Evolutionary conservation across 306 rosid genomes (phyloP).

Genomic region (Fagus crenata): DNA sequence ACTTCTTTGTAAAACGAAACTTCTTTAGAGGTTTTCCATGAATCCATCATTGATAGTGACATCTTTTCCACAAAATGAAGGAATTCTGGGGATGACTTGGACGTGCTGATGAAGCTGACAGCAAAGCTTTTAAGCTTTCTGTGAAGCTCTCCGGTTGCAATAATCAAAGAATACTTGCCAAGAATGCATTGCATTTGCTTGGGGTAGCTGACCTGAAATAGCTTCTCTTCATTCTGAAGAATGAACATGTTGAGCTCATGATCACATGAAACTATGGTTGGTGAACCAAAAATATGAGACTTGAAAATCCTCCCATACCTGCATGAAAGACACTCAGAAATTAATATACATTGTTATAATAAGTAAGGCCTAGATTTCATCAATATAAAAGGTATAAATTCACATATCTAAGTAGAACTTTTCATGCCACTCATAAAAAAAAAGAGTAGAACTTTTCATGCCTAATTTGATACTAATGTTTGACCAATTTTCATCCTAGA

Average conservation of each 20-base stretch:
- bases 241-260: slow-evolving; percentile 62
- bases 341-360: too few relatives aligned
- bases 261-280: slow-evolving; percentile 77
- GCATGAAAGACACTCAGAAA: slow-evolving; percentile 15
- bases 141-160: slow-evolving; percentile 56
- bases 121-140: slow-evolving; percentile 56
- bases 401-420: too few relatives aligned
- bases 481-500: background rate
- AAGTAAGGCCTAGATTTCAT: too few relatives aligned
- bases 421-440: too few relatives aligned
- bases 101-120: slow-evolving; percentile 46
- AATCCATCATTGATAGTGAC: slow-evolving; percentile 45
- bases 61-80: slow-evolving; percentile 48
- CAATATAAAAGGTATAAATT: too few relatives aligned
- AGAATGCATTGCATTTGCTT: slow-evolving; percentile 65
- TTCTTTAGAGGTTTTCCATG: slow-evolving; percentile 49
- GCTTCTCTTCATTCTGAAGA: slow-evolving; percentile 76
- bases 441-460: background rate
- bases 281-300: slow-evolving; percentile 68
- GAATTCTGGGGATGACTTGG: slow-evolving; percentile 50
- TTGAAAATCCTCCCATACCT: slow-evolving; percentile 82
- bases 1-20: slow-evolving; percentile 61
- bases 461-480: background rate
- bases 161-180: slow-evolving; percentile 52
- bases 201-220: slow-evolving; percentile 69